Evolutionary conservation across 2,329 filamentous ascomycete genomes (phyloP).

Genomic region (Rugonectria rugulosa): DNA sequence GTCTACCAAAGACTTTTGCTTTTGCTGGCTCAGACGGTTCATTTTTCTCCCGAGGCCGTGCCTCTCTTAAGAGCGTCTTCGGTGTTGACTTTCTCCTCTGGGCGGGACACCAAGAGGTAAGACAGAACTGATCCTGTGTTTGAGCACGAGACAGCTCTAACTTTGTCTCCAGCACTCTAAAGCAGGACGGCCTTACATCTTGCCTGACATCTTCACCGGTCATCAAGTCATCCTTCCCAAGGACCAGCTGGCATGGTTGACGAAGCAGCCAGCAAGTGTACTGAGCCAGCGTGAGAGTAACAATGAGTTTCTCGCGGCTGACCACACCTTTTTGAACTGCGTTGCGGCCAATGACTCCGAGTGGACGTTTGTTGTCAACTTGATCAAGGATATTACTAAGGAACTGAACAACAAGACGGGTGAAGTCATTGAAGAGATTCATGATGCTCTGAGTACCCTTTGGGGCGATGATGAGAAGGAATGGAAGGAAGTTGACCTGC

Average conservation of each 20-base stretch:
- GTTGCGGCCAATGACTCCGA: neutral
- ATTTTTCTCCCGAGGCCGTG: neutral
- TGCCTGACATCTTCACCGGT: neutral
- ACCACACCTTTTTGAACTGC: neutral
- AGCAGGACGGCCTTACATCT: neutral
- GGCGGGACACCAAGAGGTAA: slow-evolving; percentile 1
- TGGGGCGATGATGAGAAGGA: neutral
- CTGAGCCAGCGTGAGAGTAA: neutral
- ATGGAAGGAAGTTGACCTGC: neutral
- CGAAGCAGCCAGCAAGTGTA: neutral
- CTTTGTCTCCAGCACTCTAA: neutral
- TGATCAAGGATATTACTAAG: neutral
- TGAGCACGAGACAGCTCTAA: no score
- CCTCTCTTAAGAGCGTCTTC: neutral
- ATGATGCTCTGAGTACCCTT: neutral
- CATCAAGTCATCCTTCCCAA: neutral
- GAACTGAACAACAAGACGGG: neutral
- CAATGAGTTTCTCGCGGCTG: neutral
- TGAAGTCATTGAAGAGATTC: neutral
- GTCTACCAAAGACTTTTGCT: neutral
- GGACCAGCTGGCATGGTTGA: neutral
- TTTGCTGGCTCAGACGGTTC: neutral
- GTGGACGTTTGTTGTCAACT: neutral
- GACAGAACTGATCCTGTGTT: neutral
- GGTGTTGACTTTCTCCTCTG: neutral